Evolutionary conservation across 345 rosid species (phyloP).

Genomic region (Moringa oleifera): DNA sequence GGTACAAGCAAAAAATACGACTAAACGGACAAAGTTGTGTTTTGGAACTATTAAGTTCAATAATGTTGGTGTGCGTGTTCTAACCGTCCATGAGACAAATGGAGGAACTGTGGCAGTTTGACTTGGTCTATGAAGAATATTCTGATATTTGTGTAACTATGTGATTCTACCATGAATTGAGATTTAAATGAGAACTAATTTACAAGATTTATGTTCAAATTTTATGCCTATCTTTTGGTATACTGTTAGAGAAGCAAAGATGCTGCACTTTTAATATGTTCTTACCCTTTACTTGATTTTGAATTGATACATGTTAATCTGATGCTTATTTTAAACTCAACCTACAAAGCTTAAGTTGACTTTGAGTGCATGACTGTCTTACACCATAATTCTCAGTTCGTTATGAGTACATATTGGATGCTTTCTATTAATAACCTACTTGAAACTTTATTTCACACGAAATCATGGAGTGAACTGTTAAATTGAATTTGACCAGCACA

Average conservation of each 20-base stretch:
- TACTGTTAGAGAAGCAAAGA: neutral
- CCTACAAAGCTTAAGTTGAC: neutral
- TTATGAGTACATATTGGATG: too few species aligned
- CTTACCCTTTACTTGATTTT: neutral
- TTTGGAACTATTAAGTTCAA: conserved; percentile 25
- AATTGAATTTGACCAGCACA: neutral
- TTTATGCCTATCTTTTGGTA: neutral
- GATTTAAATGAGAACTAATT: neutral
- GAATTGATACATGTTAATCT: neutral
- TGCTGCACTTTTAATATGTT: neutral
- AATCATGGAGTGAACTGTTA: neutral
- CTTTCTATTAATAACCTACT: neutral
- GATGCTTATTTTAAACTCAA: neutral
- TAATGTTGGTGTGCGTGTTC: conserved; percentile 8
- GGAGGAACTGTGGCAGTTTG: conserved; percentile 17
- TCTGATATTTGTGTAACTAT: conserved; percentile 9
- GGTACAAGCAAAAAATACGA: conserved; percentile 5
- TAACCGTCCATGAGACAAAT: conserved; percentile 20
- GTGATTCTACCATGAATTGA: neutral
- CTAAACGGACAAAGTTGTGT: conserved; percentile 10
- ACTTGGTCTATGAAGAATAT: conserved; percentile 24
- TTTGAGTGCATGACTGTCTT: neutral
- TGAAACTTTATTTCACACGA: too few species aligned
- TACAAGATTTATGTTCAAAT: too few species aligned
- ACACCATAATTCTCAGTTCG: too few species aligned